Base-by-base conservation (phyloP, 139 green algal genomes). In the Chlamydomonas sp. region DNA sequence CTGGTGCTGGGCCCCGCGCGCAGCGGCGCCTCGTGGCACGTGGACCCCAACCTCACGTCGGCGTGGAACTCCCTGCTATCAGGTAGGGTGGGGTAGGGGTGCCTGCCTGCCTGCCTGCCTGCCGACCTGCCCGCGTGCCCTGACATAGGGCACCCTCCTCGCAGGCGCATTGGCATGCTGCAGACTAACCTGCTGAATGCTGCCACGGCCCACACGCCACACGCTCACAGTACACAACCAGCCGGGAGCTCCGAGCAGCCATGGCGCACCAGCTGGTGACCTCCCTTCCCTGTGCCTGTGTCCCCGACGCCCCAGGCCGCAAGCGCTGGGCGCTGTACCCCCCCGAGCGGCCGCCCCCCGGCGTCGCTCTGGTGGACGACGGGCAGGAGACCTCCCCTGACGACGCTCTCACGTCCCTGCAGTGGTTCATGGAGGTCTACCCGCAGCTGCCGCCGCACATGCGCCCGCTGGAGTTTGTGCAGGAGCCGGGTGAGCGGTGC, bases 41-140 rank as follows among this genome's bases (percentile, higher is more conserved):
- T 95, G 14, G 97, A 99, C 90, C 97, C 97, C 60, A 97, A 97
- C 15, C 85, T 93, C 49, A 99, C 96, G 5, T 96, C 85, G 58
- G 98, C 98, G 8, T 99, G 97, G 97, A 99, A 99, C 83, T 96
- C 96, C 2, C 96, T 99, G 58, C 85, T 99, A 63, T 78, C 83
- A 12, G 97, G 96, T 83, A 77, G 5, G 83, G 31, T 49, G 31
- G 31, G 31, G 31, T 49, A 49, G 31, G 31, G 31, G 31, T 49
- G 31, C 31, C 31, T 49, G 31, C 31, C 31, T 49, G 31, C 31
- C 31, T 49, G 31, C 31, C 31, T 49, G 31, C 31, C 31, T 49
- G 31, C 31, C 31, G 31, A 49, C 31, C 31, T 49, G 31, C 31
- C 31, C 31, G 31, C 31, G 31, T 49, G 31, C 31, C 31, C 31